Evolutionary conservation across 2,329 filamentous ascomycete genomes (phyloP), one percentile per base, ranked within the genome.

Genomic region (Bipolaris cookei): DNA sequence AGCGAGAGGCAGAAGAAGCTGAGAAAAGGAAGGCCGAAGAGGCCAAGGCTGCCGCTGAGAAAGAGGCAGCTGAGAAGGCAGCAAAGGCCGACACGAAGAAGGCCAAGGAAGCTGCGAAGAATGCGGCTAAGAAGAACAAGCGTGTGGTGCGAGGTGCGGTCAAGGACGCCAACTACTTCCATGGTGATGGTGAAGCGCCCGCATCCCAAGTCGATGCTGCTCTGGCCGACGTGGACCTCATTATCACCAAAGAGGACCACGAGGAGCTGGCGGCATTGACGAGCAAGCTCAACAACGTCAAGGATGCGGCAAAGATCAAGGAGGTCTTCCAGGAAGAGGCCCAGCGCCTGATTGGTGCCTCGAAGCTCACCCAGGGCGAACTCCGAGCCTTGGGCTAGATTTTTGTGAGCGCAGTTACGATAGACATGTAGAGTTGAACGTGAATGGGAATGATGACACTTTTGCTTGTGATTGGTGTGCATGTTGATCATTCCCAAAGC

Each of bases 81-180:
- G 88, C 92, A 56, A 90, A 90, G 67, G 92, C 94, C 67, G 85
- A 90, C 63, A 82, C 82, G 72, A 99, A 98, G 87, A 99, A 99
- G 86, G 89, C 90, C 59, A 99, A 98, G 84, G 95, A 99, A 80
- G 94, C 94, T 1, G 95, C 95, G 56, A 99, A 99, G 88, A 97
- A 92, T 74, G 95, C 95, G 13, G 90, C 95, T 72, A 99, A 99
- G 90, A 99, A 99, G 90, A 99, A 99, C 87, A 97, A 97, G 87
- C 92, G 95, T 83, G 90, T 98, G 45, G 88, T 99, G 70, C 92
- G 96, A 79, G 88, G 87, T 61, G 92, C 91, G 65, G 90, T 94
- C 80, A 99, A 99, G 85, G 95, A 99, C 67, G 93, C 91, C 72
- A 97, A 97, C 84, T 99, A 99, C 87, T 97, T 99, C 78, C 84